Evolutionary conservation across 805 yeast genomes (phyloP), one percentile per base, ranked within the genome.

Genomic region (Tanozyma kutaoensis): DNA sequence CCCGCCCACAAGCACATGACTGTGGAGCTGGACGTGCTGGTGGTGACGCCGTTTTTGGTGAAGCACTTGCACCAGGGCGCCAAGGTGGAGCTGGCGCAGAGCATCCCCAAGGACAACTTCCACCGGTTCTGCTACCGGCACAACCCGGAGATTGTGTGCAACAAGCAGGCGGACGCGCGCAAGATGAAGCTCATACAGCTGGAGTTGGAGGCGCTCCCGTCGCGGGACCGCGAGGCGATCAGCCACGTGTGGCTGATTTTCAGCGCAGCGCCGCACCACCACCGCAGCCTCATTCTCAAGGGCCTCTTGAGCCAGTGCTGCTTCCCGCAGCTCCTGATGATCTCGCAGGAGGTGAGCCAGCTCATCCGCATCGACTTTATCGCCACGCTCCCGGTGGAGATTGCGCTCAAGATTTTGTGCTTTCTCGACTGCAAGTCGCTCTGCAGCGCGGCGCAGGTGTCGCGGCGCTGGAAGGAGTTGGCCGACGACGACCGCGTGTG

Each of bases 401-500:
- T 91, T 24, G 68, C 94, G 2, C 65, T 85, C 37, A 85, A 84
- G 49, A 76, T 91, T 17, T 56, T 91, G 24, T 80, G 93, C 42
- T 88, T 81, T 48, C 56, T 91, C 34, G 98, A 91, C 49, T 88
- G 97, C 52, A 76, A 74, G 28, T 81, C 95, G n/a, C 64, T 91
- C 24, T 86, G 96, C 50, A 76, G 71, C 38, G 95, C 97, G 0
- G 93, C 96, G 0, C 93, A 79, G 54, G 98, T 91, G 2, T 78
- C 86, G 18, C 69, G 72, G 28, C 71, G 69, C 28, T 91, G 98
- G 98, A 75, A 81, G 46, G 58, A 59, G 30, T 58, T 91, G 32
- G 97, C 98, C 2, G 95, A 91, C 50, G 96, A 88, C 47, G 97
- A 91, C 45, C 58, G 93, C 26, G 96, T 91, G 3, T 91, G 98